Base-by-base conservation (phyloP, 306 rosid species). In the Parietaria judaica region DNA sequence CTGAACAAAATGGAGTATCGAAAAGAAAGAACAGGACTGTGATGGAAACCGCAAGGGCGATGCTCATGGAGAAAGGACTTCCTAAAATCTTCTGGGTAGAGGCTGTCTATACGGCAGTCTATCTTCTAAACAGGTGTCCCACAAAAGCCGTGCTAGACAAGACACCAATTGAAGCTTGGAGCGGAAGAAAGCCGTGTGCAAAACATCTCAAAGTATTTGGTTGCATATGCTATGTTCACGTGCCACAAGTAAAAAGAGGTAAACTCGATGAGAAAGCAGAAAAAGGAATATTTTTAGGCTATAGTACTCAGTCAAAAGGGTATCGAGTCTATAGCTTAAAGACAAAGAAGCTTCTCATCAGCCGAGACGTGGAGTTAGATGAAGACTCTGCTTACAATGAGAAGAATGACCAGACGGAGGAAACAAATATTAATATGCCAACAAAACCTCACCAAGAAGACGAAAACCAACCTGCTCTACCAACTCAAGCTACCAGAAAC, bases 291-390 rank as follows among this genome's bases (percentile, higher is more conserved):
- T 54, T 54, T 37, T 16, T 54, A 6, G 58, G 58, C 11, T 54
- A 54, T 34, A 54, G 38, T 13, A 58, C 62, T 38, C 44, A 36
- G 13, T 58, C 62, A 11, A 58, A 58, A 38, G 62, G 47, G 3
- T 58, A 58, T n/a, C 44, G 47, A 14, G 23, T 58, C 62, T 58
- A 58, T 38, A 52, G 8, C 39, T 17, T 54, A 39, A 4, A n/a
- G 38, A 14, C 55, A 12, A 65, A 43, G 36, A 65, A 65, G 45
- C 16, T 65, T 3, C 38, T 65, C 14, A 52, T 65, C 38, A 38
- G 37, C 8, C 60, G 35, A 6, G 60, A 65, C 35, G 69, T 65
- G 1, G 17, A 51, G 12, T 65, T 65, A 9, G 45, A 65, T 23
- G 60, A 65, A 36, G 51, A 36, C 9, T 47, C 14, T 3, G 14